Evolutionary conservation across 257 asterid genomes (phyloP), one percentile per base, ranked within the genome.

Genomic region (Solanum ahanhuiri): DNA sequence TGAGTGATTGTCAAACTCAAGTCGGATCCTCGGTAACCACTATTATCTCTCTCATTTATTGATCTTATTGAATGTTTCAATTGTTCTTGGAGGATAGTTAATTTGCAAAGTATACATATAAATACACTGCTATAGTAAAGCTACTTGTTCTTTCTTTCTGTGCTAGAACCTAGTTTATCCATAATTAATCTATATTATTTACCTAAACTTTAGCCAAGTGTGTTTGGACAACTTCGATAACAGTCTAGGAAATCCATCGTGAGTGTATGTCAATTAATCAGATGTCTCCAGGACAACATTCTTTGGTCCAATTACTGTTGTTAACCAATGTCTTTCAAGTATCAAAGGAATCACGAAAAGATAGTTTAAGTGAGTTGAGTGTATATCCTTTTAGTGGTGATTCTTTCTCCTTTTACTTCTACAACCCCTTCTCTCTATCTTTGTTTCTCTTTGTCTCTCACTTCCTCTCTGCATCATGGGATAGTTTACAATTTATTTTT

Each of bases 1-100:
- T 96, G 86, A 95, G 95, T 87, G 98, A 96, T 88, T 96, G 98
- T 73, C 99, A 96, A 90, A 91, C 95, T 85, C 99, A 96, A 96
- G 99, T 94, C 85, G 99, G 98, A 89, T 89, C 95, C 83, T 96
- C 98, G 91, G 99, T 96, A 93, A 91, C 89, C 23, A 83, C 66
- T 88, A 70, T 43, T 86, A 33, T 34, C 82, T 72, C 75, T 22
- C 64, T 69, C 7, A 83, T 76, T 41, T 23, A 39, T 76, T 76
- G 57, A 75, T 43, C 82, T 75, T 73, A 73, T 35, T 73, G 83
- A 39, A 75, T 75, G 58, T 23, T 37, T 75, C 83, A 3, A 39
- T 39, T 75, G 57, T 75, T 75, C 34, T 75, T 43, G 83, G 35
- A 39, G n/a, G 83, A 39, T 75, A n/a, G 83, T n/a, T 75, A 75